phyloP scores from a whole-genome alignment of 768 basidiomycete genomes.

The Agaricus subrufescens region DNA sequence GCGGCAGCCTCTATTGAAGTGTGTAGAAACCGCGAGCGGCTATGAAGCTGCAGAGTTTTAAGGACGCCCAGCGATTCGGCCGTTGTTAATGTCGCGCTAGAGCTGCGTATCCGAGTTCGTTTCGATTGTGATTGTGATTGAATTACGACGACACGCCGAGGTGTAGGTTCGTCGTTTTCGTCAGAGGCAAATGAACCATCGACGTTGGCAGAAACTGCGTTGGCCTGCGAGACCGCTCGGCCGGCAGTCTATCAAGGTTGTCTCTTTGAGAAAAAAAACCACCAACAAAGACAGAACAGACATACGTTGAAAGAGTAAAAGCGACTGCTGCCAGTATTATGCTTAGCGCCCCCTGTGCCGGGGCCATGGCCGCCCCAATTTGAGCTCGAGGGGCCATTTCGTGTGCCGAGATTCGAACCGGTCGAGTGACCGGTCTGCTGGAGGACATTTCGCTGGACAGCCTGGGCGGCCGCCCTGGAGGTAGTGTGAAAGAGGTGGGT shows the following conservation, averaged over 20 bases:
- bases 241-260: slow-evolving; percentile 48
- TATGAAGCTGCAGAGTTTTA: slow-evolving; percentile 58
- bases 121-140: slow-evolving; percentile 21
- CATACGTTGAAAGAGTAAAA: slow-evolving; percentile 61
- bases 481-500: slow-evolving; percentile 75
- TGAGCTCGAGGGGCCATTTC: slow-evolving; percentile 27
- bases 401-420: slow-evolving; percentile 23
- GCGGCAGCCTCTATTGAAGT: slow-evolving; percentile 37
- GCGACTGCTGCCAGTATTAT: slow-evolving; percentile 66
- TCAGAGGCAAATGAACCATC: slow-evolving; percentile 47
- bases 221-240: slow-evolving; percentile 70
- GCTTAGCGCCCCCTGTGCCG: slow-evolving; percentile 70
- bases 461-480: slow-evolving; percentile 69
- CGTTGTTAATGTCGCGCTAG: slow-evolving; percentile 50
- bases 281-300: not conserved
- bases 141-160: slow-evolving; percentile 15
- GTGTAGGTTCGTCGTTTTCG: slow-evolving; percentile 49
- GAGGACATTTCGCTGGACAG: slow-evolving; percentile 76
- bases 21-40: slow-evolving; percentile 46
- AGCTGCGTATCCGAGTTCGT: slow-evolving; percentile 47
- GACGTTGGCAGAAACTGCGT: slow-evolving; percentile 45
- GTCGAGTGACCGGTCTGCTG: slow-evolving; percentile 45
- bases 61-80: slow-evolving; percentile 52
- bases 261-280: not conserved
- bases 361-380: slow-evolving; percentile 44